Base-by-base conservation (phyloP, 768 basidiomycete species). In the Pleurotus ostreatus region DNA sequence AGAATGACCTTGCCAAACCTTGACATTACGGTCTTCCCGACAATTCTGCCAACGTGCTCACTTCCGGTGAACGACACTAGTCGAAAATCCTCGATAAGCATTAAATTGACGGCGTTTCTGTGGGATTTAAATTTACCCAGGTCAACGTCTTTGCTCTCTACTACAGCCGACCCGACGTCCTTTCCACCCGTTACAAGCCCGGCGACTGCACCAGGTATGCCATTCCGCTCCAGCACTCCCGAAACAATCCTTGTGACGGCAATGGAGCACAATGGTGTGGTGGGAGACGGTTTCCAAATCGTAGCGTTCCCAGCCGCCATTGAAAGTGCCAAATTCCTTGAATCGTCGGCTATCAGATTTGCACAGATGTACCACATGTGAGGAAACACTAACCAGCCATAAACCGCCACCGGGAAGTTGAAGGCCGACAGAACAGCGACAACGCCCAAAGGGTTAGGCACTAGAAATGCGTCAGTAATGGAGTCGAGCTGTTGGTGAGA, bases 361-460 rank as follows among this genome's bases (percentile, higher is more conserved):
- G 56, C 43, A 55, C 6, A 23, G 51, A 41, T 58, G 39, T 13
- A 13, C 41, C 20, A 38, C 45, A 56, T 56, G 26, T 25, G 1
- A 20, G 48, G 56, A 48, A 54, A 23, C 18, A 63, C 74, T 40
- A 70, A 88, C 92, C 92, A 94, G 61, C 92, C 92, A 69, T 92
- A 93, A 44, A 95, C 92, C 34, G 94, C 94, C 43, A 92, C 86
- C 8, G 96, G 96, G 68, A 98, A 98, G 70, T 98, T 98, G 78
- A 97, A 98, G 0, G 96, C 96, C 18, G 92, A 88, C 51, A 98
- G 72, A 8, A 96, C 83, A 26, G 77, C 85, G 39, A 82, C 80
- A 41, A 83, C 78, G 15, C 81, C 80, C 46, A 98, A 78, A 18
- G 96, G 95, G 68, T 97, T 97, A 7, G 95, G 90, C 3, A 96